phyloP scores from a whole-genome alignment of 352 stramenopile genomes.

The Globisporangium radiosum region DNA sequence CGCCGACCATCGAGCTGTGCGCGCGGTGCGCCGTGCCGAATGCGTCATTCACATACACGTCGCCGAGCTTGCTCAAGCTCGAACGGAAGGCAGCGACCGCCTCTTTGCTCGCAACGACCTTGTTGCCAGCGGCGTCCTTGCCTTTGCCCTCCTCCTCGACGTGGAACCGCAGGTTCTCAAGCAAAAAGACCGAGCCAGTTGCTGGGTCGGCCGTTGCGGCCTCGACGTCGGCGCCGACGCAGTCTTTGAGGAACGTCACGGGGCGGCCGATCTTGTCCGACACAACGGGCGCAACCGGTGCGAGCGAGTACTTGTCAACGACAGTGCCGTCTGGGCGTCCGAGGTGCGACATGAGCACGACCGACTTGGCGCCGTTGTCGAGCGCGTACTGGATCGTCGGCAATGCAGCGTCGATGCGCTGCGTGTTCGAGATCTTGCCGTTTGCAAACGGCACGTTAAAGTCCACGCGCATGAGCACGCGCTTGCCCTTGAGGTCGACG shows the following conservation, averaged over 20 bases:
- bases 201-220: slow-evolving; percentile 55
- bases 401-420: slow-evolving; percentile 96
- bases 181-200: slow-evolving; percentile 89
- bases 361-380: slow-evolving; percentile 95
- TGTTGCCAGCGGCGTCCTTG: slow-evolving; percentile 74
- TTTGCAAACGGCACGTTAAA: slow-evolving; percentile 98
- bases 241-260: slow-evolving; percentile 95
- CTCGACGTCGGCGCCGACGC: slow-evolving; percentile 90
- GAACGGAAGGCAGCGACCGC: slow-evolving; percentile 89
- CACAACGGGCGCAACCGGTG: slow-evolving; percentile 91
- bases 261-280: slow-evolving; percentile 87
- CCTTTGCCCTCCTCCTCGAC: slow-evolving; percentile 93
- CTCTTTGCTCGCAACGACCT: slow-evolving; percentile 90
- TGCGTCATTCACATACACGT: slow-evolving; percentile 99
- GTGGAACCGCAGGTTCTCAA: slow-evolving; percentile 99
- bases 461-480: slow-evolving; percentile 98
- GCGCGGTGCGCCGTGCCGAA: slow-evolving; percentile 97
- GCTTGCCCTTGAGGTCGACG: slow-evolving; percentile 94
- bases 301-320: slow-evolving; percentile 95
- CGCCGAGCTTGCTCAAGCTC: slow-evolving; percentile 89
- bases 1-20: slow-evolving; percentile 97
- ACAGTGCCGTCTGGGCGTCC: slow-evolving; percentile 94
- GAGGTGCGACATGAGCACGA: slow-evolving; percentile 98
- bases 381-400: slow-evolving; percentile 97
- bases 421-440: slow-evolving; percentile 96